phyloP scores from a whole-genome alignment of 768 basidiomycete species.

The Cytidiella melzeri region DNA sequence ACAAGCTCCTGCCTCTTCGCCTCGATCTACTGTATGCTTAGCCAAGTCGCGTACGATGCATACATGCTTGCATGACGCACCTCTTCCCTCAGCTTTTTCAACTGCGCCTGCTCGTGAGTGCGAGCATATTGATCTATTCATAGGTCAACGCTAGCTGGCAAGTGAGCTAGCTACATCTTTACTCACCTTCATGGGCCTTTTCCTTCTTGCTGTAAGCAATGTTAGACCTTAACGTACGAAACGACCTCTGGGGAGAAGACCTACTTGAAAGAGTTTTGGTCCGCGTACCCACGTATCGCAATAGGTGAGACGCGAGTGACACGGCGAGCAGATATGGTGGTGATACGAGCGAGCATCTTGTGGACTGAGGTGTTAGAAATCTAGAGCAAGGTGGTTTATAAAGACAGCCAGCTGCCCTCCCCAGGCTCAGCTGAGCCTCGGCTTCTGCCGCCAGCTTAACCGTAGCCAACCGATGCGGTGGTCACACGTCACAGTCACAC shows the following conservation, averaged over 20 bases:
- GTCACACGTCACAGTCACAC: slow-evolving; percentile 35
- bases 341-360: slow-evolving; percentile 37
- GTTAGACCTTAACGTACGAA: not conserved
- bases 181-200: slow-evolving; percentile 58
- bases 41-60: not conserved
- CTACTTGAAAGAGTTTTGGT: slow-evolving; percentile 53
- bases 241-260: slow-evolving; percentile 11
- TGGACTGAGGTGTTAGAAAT: slow-evolving; percentile 1
- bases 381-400: slow-evolving; percentile 6
- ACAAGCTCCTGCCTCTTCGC: slow-evolving; percentile 29
- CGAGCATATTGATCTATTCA: slow-evolving; percentile 59
- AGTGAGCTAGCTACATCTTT: not conserved
- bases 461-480: slow-evolving; percentile 22
- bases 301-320: slow-evolving; percentile 26
- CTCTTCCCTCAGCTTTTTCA: slow-evolving; percentile 52
- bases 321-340: slow-evolving; percentile 30
- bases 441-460: slow-evolving; percentile 6
- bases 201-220: slow-evolving; percentile 54
- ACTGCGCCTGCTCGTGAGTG: slow-evolving; percentile 48
- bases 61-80: slow-evolving; percentile 31
- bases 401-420: slow-evolving; percentile 2
- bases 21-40: slow-evolving; percentile 18
- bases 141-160: not conserved
- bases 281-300: slow-evolving; percentile 58
- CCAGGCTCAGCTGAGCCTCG: slow-evolving; percentile 9